Evolutionary conservation across 2,329 filamentous ascomycete genomes (phyloP), one percentile per base, ranked within the genome.

Genomic region (Paecilomyces formosus): DNA sequence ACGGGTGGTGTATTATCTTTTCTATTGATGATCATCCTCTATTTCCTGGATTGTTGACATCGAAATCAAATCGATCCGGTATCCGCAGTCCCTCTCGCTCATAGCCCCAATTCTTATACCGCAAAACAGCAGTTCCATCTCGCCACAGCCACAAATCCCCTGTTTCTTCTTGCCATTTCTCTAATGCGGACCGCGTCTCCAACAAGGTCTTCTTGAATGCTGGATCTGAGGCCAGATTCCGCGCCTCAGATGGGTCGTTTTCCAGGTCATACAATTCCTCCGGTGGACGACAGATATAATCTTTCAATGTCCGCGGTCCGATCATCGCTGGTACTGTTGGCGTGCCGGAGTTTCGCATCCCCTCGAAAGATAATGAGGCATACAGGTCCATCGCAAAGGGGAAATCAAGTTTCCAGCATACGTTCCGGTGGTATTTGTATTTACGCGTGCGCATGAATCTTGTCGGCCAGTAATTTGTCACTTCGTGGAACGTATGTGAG

Each of bases 401-500:
- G 59, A 82, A 81, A 58, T 81, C 78, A 0, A 82, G 74, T 2
- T 72, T 68, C 77, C 77, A 81, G 13, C 75, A 75, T 0, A 81
- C 68, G 54, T 82, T 82, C 15, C 80, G 75, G 61, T 82, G 79
- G 62, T 81, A 81, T 63, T 81, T 82, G 71, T 73, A 80, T 4
- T 67, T 65, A 0, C 63, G 64, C 2, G 66, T 73, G n/a, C 79
- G 76, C 35, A 81, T 67, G 61, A 73, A 77, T 12, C 79, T 72
- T 1, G 79, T 82, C 0, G 80, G 79, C 73, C 75, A 82, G 66
- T 81, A 82, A 61, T 81, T 80, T 5, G 72, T 74, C 1, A 78
- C 68, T 59, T 82, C 79, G 57, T 82, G 79, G 63, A 81, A 81
- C 1, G 80, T 82, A 63, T 82, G 79, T 0, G 78, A 81, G 15